Conservation (phyloP, 257 asterid species). For the Salvia miltiorrhiza region DNA sequence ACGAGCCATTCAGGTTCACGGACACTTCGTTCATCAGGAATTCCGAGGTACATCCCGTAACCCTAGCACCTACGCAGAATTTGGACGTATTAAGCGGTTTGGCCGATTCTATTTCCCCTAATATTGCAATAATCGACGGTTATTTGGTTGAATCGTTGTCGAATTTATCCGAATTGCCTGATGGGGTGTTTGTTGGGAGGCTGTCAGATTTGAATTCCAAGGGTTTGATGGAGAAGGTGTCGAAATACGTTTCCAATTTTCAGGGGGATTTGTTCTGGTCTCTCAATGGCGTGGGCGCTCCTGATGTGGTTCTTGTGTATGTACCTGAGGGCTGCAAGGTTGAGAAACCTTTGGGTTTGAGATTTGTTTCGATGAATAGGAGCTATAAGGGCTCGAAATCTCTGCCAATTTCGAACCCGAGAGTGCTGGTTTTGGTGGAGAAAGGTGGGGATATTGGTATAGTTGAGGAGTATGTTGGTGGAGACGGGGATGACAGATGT, state of each 20-base stretch:
- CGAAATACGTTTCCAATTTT: conserved; percentile 47
- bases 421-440: conserved; percentile 86
- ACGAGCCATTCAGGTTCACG: conserved; percentile 83
- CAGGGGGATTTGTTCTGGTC: conserved; percentile 86
- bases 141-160: conserved; percentile 49
- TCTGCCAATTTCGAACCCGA: conserved; percentile 80
- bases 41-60: conserved; percentile 55
- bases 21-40: conserved; percentile 77
- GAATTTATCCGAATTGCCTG: conserved; percentile 46
- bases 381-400: conserved; percentile 50
- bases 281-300: conserved; percentile 88
- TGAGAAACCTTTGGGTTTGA: conserved; percentile 64
- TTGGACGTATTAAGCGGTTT: conserved; percentile 25
- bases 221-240: conserved; percentile 49
- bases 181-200: conserved; percentile 69
- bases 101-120: conserved; percentile 46
- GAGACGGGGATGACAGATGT: conserved; percentile 43
- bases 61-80: conserved; percentile 25
- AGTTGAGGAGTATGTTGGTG: conserved; percentile 70
- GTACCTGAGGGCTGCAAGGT: conserved; percentile 86
- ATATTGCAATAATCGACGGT: conserved; percentile 68
- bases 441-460: conserved; percentile 74
- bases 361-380: conserved; percentile 54
- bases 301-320: conserved; percentile 65
- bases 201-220: conserved; percentile 50